Evolutionary conservation across 169 alveolate genomes (phyloP), one percentile per base, ranked within the genome.

Genomic region (Plasmodium coatneyi): DNA sequence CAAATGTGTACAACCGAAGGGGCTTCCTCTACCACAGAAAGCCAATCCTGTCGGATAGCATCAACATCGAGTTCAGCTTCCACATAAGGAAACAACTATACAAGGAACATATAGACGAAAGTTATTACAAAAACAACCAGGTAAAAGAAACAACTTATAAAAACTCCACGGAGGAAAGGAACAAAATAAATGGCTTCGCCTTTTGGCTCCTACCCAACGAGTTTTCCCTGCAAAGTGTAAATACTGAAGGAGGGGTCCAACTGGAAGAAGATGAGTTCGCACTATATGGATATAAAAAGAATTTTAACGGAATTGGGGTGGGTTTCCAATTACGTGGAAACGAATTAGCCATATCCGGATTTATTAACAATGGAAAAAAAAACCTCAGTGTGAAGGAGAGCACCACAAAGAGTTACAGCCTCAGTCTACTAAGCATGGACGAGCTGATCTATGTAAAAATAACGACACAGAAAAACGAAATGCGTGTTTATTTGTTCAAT

Each of bases 1-100:
- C 94, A 19, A 89, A 43, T 19, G 89, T 89, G 0, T 89, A 89
- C n/a, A 89, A 79, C 14, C 60, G 94, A 89, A 76, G 94, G 34
- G 94, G 94, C 0, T 30, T 89, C 41, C 39, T 89, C 16, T 71
- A 89, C 70, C 49, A 89, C 39, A 66, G 25, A 1, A 89, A 56
- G 9, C 90, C 94, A 0, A 78, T 89, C 22, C 19, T 6, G 4
- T 89, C 94, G 3, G 89, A 89, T 6, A 80, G 19, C 25, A n/a
- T 89, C n/a, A 22, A 10, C n/a, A 39, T 89, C 16, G 82, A 54
- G 19, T 89, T 89, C 43, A 89, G 46, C 4, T 89, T 89, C 16
- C 54, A 36, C 43, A 89, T 89, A 3, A 22, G 25, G 5, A 76
- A 36, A 19, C 34, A 79, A 60, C 6, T 66, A 6, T 79, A 89